These are phyloP conservation scores for Mortierella sp. DNA, from an alignment of 371 early-diverging fungal species.

Conservation along the genomic window DNA sequence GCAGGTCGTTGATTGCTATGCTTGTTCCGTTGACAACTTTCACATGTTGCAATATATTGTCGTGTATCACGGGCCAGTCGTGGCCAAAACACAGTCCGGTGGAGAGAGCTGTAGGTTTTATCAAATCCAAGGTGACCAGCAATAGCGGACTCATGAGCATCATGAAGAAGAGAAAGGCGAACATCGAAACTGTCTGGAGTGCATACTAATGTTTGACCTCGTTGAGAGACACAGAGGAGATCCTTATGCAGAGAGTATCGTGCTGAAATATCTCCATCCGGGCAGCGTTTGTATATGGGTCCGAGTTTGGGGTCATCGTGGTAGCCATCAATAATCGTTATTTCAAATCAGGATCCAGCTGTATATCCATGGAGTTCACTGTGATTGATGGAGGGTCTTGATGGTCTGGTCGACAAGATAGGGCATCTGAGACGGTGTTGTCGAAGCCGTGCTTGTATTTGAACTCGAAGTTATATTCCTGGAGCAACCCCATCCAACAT, in stretches of 20 bases:
- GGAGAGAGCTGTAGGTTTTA: constrained; percentile 59
- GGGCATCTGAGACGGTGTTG: neutral
- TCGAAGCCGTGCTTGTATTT: neutral
- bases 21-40: constrained; percentile 60
- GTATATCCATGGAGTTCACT: too few species aligned
- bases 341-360: neutral
- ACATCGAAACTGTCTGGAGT: constrained; percentile 10
- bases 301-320: constrained; percentile 8
- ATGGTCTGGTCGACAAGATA: neutral
- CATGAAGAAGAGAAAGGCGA: neutral
- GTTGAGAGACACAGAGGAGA: constrained; percentile 6
- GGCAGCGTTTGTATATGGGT: constrained; percentile 19
- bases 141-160: constrained; percentile 57
- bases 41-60: constrained; percentile 59
- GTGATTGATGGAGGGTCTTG: too few species aligned
- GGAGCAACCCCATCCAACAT: neutral
- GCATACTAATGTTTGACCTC: neutral
- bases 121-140: constrained; percentile 64
- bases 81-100: constrained; percentile 61
- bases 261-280: constrained; percentile 3
- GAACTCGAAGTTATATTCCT: neutral
- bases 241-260: constrained; percentile 9
- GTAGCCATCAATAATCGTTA: constrained; percentile 12
- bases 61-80: constrained; percentile 54
- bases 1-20: constrained; percentile 31